Evolutionary conservation across 768 basidiomycete genomes (phyloP), one percentile per base, ranked within the genome.

Genomic region (Dioszegia hungarica): DNA sequence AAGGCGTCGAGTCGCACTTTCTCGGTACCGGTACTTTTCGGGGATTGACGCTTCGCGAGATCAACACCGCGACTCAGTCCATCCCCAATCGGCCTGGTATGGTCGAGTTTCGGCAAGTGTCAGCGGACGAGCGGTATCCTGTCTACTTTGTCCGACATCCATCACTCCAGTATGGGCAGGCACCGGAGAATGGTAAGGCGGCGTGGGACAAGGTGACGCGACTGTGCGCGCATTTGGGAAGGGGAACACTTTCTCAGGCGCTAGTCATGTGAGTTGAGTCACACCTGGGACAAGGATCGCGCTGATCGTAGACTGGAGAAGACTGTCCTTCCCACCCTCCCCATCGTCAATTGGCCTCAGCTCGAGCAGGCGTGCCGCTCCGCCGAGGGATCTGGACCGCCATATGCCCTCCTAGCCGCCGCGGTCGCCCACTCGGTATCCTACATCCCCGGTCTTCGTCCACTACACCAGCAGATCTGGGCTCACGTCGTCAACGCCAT

Each of bases 91-190:
- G 36, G 5, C 54, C 54, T 6, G 54, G 54, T 6, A 45, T 43
- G 31, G 54, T 56, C n/a, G 56, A 57, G 28, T 62, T 55, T 33
- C 61, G 61, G 8, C 61, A 62, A 25, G 61, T 62, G 15, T 62
- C 61, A 25, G 54, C 54, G 12, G 53, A 62, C 27, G 43, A 50
- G 28, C 43, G 31, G 22, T 43, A 54, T 22, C 61, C 61, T 12
- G 57, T 56, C 22, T 62, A 58, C 47, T 62, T 62, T 34, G 53
- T 62, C 1, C 25, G 46, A 33, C 56, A 57, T 37, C 50, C 56
- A 5, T 54, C 57, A 2, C 43, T 62, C 37, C 56, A 57, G 28
- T 62, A 62, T 36, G 61, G 61, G 11, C 40, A 45, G 22, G 54
- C 54, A 15, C 54, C 54, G 20, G 54, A 56, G 37, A 54, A 54